Conservation (phyloP, 768 basidiomycete species). For the Termitomyces heimii region DNA sequence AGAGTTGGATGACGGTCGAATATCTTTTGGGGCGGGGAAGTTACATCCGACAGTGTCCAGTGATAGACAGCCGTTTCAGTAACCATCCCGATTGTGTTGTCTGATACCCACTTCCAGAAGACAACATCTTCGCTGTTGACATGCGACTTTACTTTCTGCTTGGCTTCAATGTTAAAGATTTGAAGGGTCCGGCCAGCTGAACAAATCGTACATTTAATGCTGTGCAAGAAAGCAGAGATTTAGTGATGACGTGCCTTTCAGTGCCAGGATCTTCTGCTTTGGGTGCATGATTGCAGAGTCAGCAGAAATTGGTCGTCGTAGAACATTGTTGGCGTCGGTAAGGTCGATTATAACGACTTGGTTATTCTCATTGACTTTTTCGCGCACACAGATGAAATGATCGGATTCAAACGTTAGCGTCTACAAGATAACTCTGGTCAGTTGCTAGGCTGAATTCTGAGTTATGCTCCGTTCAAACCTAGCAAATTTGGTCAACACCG, state of each 20-base stretch:
- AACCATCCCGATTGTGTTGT: slow-evolving; percentile 89
- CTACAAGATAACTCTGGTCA: slow-evolving; percentile 29
- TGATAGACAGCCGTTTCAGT: slow-evolving; percentile 92
- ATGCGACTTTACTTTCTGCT: slow-evolving; percentile 97
- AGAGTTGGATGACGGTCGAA: slow-evolving; percentile 97
- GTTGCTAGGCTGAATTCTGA: background rate
- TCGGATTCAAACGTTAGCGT: slow-evolving; percentile 95
- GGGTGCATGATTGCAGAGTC: slow-evolving; percentile 99
- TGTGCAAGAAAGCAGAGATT: slow-evolving; percentile 4
- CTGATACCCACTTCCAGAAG: slow-evolving; percentile 99
- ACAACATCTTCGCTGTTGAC: slow-evolving; percentile 89
- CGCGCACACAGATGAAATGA: slow-evolving; percentile 96
- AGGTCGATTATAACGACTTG: slow-evolving; percentile 99
- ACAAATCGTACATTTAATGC: slow-evolving; percentile 8
- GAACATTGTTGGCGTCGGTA: slow-evolving; percentile 93
- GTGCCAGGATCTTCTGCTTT: slow-evolving; percentile 90
- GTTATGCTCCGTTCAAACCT: slow-evolving; percentile 24
- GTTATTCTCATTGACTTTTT: slow-evolving; percentile 91
- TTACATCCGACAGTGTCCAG: slow-evolving; percentile 75
- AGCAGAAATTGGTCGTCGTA: slow-evolving; percentile 93
- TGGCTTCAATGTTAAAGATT: slow-evolving; percentile 96
- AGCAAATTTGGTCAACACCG: slow-evolving; percentile 21
- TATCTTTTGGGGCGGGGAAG: slow-evolving; percentile 81
- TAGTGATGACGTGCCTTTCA: slow-evolving; percentile 65
- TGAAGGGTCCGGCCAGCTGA: slow-evolving; percentile 95